Conservation (phyloP, 768 basidiomycete genomes). For the Auricularia auricula-judae region DNA sequence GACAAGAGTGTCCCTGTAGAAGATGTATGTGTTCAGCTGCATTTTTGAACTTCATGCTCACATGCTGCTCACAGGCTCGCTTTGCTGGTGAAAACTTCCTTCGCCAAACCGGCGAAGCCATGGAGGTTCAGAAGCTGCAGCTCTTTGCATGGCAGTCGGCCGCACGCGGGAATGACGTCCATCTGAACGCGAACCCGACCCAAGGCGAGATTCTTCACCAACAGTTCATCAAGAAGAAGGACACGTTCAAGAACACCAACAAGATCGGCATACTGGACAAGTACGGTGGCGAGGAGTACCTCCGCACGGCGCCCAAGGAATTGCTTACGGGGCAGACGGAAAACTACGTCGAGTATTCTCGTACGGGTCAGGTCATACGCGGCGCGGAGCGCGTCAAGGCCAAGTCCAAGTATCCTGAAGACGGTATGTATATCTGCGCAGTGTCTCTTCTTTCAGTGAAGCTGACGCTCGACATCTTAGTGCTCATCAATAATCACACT, state of each 20-base stretch:
- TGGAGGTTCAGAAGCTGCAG: constrained; percentile 83
- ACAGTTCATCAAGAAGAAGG: constrained; percentile 88
- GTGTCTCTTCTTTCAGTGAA: background rate
- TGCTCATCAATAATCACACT: constrained; percentile 86
- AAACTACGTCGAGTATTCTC: constrained; percentile 93
- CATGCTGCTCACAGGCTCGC: constrained; percentile 39
- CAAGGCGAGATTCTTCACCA: constrained; percentile 86
- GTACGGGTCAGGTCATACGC: constrained; percentile 82
- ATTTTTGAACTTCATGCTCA: background rate
- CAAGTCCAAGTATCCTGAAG: constrained; percentile 90
- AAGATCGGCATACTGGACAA: constrained; percentile 84
- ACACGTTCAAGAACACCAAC: constrained; percentile 74
- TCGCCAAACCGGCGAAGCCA: constrained; percentile 85
- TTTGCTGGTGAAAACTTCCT: constrained; percentile 98
- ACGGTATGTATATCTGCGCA: constrained; percentile 46
- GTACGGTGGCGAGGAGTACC: constrained; percentile 91
- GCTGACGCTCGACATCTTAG: constrained; percentile 27
- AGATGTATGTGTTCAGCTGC: constrained; percentile 42
- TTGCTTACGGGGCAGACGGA: constrained; percentile 93
- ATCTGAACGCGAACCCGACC: constrained; percentile 92
- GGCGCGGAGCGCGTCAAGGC: constrained; percentile 83
- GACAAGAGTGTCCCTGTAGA: constrained; percentile 64
- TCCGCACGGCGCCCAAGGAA: constrained; percentile 84
- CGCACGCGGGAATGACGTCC: constrained; percentile 86
- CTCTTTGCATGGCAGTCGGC: constrained; percentile 97